Conservation (phyloP, 177 flowering plant genomes). For the Vitis hybrid region DNA sequence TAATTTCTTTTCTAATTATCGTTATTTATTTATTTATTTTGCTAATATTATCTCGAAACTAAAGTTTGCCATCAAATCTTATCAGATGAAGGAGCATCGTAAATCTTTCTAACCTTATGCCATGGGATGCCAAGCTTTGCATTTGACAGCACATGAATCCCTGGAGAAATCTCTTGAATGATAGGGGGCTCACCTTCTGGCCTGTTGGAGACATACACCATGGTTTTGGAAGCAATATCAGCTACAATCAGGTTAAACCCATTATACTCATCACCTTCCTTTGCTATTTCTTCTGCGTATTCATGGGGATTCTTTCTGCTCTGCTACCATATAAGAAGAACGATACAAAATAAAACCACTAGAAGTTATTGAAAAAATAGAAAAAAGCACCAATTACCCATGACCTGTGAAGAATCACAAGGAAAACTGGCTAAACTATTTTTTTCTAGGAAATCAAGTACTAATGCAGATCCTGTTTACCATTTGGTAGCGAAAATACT, state of each 20-base stretch:
- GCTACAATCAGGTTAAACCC: slow-evolving; percentile 62
- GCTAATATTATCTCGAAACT: not conserved
- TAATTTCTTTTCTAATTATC: no score
- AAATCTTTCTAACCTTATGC: slow-evolving; percentile 41
- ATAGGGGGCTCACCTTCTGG: slow-evolving; percentile 38
- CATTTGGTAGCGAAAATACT: no score
- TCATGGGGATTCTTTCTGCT: slow-evolving; percentile 49
- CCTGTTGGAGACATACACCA: slow-evolving; percentile 63
- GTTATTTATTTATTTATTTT: not conserved
- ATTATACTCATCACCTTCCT: slow-evolving; percentile 48
- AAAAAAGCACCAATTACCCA: no score
- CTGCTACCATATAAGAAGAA: slow-evolving; percentile 23
- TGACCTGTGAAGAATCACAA: no score
- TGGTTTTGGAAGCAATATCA: slow-evolving; percentile 41
- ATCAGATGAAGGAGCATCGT: not conserved
- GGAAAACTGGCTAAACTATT: no score
- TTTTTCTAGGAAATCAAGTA: no score
- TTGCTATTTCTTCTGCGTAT: slow-evolving; percentile 44
- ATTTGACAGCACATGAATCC: slow-evolving; percentile 65
- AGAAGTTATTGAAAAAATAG: no score
- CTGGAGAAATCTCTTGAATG: slow-evolving; percentile 49
- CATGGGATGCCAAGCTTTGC: slow-evolving; percentile 56
- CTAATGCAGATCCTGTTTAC: no score
- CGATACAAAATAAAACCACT: not conserved
- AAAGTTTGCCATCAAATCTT: not conserved